Evolutionary conservation across 768 basidiomycete species (phyloP), one percentile per base, ranked within the genome.

Genomic region (Fomitopsis serialis): DNA sequence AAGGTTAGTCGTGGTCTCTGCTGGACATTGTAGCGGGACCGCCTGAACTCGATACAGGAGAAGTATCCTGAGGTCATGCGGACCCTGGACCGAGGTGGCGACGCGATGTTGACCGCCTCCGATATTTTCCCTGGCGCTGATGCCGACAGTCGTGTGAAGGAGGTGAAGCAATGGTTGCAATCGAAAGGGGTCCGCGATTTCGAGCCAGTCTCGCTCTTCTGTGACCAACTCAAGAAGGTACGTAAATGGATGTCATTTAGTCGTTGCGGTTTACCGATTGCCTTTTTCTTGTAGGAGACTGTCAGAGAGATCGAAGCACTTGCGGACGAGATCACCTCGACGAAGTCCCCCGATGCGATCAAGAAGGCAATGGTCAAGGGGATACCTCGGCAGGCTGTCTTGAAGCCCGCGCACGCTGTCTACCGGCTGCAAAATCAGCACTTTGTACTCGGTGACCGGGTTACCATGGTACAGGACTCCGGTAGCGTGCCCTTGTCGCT

Each of bases 381-480:
- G 21, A 95, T 98, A 36, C 96, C 96, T 3, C 83, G 92, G 11
- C 87, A 92, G 63, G 94, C 92, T 6, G 85, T 98, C 5, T 78
- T 98, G 55, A 98, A 98, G 66, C 97, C 97, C 9, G 73, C 85
- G 1, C 94, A 98, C 70, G 85, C 93, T 1, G 76, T 87, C 6
- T 93, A 92, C 64, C 86, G 94, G 22, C 75, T 98, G 8, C 92
- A 94, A 64, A 88, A 90, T 51, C 97, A 98, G 68, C 73, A 71
- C 12, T 99, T 98, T 65, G 73, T 77, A 0, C 77, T 98, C 6
- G 96, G 96, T 12, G 96, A 99, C 68, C 80, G 97, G 11, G 95
- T 98, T 35, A 89, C 87, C 17, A 97, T 96, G 90, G 93, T 98
- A 1, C 88, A 91, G 61, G 97, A 98, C 65, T 86, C 94, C 0